Base-by-base conservation (phyloP, 805 yeast genomes). In the Ogataea thermomethanolica region DNA sequence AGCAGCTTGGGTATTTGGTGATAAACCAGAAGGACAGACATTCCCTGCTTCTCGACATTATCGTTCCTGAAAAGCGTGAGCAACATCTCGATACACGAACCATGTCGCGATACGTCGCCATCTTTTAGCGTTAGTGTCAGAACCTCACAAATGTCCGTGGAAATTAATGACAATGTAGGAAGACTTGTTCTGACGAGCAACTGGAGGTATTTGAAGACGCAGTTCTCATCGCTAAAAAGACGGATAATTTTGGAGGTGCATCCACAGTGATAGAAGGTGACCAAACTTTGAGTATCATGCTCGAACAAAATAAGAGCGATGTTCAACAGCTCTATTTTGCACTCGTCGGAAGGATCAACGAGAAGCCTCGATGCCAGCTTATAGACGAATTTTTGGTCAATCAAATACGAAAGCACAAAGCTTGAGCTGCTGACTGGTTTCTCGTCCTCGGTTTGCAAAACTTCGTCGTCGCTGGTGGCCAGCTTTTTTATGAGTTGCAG, bases 241-340 rank as follows among this genome's bases (percentile, higher is more conserved):
- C 27, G 26, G 7, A 47, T 12, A 11, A 47, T 33, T 8, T 29
- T 38, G 8, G 44, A 27, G n/a, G 44, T 33, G 31, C 53, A 44
- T 2, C 54, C 54, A 34, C 49, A 48, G 20, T 39, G 39, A 26
- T 43, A 46, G 14, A 50, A 50, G 9, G 45, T 47, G 8, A 46
- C 39, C 33, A 50, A 14, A 33, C 43, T 41, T 25, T 39, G 44
- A 11, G 38, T 33, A 13, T 46, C 42, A 6, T 37, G 34, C 21
- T 42, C 43, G 25, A 48, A 50, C 4, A 50, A 21, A 13, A 26
- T 30, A 24, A 40, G 35, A 8, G 47, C 50, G 9, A 48, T 39
- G 17, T 42, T 44, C 36, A 48, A 28, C 30, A 48, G 33, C 37
- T 48, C 53, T 2, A 42, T 17, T 21, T 35, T 48, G 36, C 42